These are phyloP conservation scores for Metschnikowia drakensbergensis DNA, from an alignment of 805 yeast genomes.

Conservation along the genomic window DNA sequence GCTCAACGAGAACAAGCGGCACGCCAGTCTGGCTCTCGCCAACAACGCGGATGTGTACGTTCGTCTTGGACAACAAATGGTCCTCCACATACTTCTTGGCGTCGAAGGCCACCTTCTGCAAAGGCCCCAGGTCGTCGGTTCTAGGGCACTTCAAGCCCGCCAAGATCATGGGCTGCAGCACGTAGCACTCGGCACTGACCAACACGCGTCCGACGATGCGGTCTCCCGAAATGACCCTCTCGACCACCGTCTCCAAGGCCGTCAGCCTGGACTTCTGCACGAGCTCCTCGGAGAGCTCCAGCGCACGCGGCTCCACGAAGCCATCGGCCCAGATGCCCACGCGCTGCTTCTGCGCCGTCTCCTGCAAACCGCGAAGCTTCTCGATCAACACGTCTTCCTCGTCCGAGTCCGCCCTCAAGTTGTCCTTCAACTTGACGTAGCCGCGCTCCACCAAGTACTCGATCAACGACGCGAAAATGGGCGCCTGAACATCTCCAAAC, in stretches of 20 bases:
- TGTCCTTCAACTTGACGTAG: constrained; percentile 57
- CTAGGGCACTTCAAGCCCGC: constrained; percentile 78
- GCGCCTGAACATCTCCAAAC: constrained; percentile 68
- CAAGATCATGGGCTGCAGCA: constrained; percentile 54
- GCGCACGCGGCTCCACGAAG: constrained; percentile 18
- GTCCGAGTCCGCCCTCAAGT: constrained; percentile 35
- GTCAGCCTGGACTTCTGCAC: constrained; percentile 32
- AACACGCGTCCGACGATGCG: constrained; percentile 60
- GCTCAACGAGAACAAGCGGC: constrained; percentile 54
- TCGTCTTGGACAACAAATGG: constrained; percentile 56
- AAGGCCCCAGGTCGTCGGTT: constrained; percentile 43
- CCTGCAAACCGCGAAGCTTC: constrained; percentile 39
- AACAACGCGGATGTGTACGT: constrained; percentile 47
- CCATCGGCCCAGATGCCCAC: constrained; percentile 53
- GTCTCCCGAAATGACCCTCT: constrained; percentile 76
- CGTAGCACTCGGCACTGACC: constrained; percentile 48
- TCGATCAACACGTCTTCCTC: constrained; percentile 39
- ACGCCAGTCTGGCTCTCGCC: constrained; percentile 64
- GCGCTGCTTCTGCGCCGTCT: constrained; percentile 48
- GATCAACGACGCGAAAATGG: constrained; percentile 56
- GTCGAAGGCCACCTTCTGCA: constrained; percentile 50
- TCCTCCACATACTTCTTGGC: constrained; percentile 63
- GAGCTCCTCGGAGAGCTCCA: constrained; percentile 29
- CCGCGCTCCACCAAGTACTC: constrained; percentile 57
- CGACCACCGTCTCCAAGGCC: constrained; percentile 61